Evolutionary conservation across 148 eudicot species (phyloP).

Genomic region (Amaranthus hypochondriacus): DNA sequence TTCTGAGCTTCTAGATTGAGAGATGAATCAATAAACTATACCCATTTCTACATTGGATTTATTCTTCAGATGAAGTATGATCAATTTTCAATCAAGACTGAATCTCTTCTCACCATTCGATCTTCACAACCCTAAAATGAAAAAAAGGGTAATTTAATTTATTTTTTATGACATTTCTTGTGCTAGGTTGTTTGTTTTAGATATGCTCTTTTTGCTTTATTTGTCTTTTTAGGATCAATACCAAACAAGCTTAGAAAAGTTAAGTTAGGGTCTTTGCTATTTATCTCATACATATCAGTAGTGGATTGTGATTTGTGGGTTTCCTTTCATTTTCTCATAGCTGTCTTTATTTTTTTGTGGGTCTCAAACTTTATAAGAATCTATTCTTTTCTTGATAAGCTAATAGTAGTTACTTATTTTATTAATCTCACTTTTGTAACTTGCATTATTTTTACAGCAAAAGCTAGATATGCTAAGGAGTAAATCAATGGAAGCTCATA

Average conservation of each 20-base stretch:
- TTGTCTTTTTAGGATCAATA: conserved; percentile 15
- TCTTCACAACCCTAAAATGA: too few species aligned
- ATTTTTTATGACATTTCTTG: too few species aligned
- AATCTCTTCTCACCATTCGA: too few species aligned
- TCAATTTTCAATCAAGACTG: neutral
- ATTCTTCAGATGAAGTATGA: neutral
- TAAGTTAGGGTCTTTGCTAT: conserved; percentile 6
- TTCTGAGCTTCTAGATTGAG: neutral
- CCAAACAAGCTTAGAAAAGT: conserved; percentile 14
- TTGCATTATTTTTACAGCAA: conserved; percentile 19
- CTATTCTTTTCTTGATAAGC: conserved; percentile 41
- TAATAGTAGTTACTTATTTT: conserved; percentile 17
- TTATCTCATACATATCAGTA: neutral
- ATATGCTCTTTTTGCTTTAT: neutral
- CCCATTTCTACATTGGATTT: too few species aligned
- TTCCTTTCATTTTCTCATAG: neutral
- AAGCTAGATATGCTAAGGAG: conserved; percentile 38
- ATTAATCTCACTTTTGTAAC: neutral
- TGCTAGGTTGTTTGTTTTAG: neutral
- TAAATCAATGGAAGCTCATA: conserved; percentile 37
- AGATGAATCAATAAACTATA: neutral
- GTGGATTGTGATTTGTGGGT: neutral
- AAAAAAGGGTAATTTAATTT: too few species aligned
- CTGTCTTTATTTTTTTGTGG: conserved; percentile 21
- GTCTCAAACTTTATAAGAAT: conserved; percentile 13